A percentile compares a stretch with the other conserved stretches of the same genome.
These are phyloP conservation scores for Chaetomium fimeti DNA, from an alignment of 495 filamentous ascomycete genomes.

Conservation along the genomic window DNA sequence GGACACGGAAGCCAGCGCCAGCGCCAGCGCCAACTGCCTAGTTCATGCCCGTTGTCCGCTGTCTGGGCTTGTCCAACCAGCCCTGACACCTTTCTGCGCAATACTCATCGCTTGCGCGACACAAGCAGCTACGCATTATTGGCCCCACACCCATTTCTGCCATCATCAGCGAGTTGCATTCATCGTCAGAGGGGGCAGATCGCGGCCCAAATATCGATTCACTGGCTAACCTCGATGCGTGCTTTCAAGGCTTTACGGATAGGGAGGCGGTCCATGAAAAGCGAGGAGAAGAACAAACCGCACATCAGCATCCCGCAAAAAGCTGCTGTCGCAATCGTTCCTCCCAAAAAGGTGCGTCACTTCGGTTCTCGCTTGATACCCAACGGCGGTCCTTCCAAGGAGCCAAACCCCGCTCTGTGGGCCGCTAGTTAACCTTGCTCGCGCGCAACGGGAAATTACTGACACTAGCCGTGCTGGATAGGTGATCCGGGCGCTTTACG, in stretches of 20 bases:
- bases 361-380: slow-evolving; percentile 24
- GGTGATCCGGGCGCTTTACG: slow-evolving; percentile 96
- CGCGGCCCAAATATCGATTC: background rate
- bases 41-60: background rate
- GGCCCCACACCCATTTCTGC: slow-evolving; percentile 3
- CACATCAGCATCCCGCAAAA: slow-evolving; percentile 90
- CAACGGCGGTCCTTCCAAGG: slow-evolving; percentile 4
- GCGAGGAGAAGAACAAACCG: slow-evolving; percentile 73
- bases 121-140: background rate
- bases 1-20: slow-evolving; percentile 16
- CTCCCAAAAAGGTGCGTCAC: slow-evolving; percentile 85
- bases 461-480: slow-evolving; percentile 41
- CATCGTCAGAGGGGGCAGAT: background rate
- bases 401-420: slow-evolving; percentile 12
- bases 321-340: slow-evolving; percentile 88
- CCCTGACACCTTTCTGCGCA: background rate
- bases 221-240: slow-evolving; percentile 43
- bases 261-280: slow-evolving; percentile 75
- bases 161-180: background rate
- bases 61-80: slow-evolving; percentile 13
- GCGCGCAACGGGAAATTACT: slow-evolving; percentile 19
- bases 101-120: slow-evolving; percentile 8
- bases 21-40: slow-evolving; percentile 14
- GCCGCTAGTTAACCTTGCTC: background rate
- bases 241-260: slow-evolving; percentile 60